Evolutionary conservation across 768 basidiomycete species (phyloP).

Genomic region (Boletus tomentosulus): DNA sequence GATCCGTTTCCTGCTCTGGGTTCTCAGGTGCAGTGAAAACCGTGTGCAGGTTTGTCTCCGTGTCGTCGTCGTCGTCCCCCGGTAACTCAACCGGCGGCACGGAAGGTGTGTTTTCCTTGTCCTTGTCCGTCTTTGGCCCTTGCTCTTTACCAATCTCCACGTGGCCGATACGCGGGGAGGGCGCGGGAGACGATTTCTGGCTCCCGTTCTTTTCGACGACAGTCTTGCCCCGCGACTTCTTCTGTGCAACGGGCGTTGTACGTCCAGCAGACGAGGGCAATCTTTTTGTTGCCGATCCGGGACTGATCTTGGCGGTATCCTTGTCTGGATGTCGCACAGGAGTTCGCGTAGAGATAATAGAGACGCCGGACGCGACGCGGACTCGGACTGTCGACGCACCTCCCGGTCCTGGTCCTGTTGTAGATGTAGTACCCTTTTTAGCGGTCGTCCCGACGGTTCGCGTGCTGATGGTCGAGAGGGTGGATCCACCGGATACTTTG

Average conservation of each 20-base stretch:
- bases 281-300: slow-evolving; percentile 17
- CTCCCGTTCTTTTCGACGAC: slow-evolving; percentile 11
- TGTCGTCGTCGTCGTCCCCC: slow-evolving; percentile 40
- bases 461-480: slow-evolving; percentile 28
- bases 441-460: slow-evolving; percentile 28
- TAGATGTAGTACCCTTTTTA: slow-evolving; percentile 9
- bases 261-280: slow-evolving; percentile 18
- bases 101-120: slow-evolving; percentile 16
- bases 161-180: slow-evolving; percentile 17
- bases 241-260: slow-evolving; percentile 20
- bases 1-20: slow-evolving; percentile 6
- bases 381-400: slow-evolving; percentile 4
- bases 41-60: slow-evolving; percentile 17
- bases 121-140: slow-evolving; percentile 32
- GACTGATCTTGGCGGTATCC: slow-evolving; percentile 21
- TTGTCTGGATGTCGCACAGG: slow-evolving; percentile 23
- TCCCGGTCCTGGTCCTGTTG: slow-evolving; percentile 7
- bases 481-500: slow-evolving; percentile 28
- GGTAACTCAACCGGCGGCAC: slow-evolving; percentile 27
- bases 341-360: slow-evolving; percentile 22
- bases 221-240: slow-evolving; percentile 15
- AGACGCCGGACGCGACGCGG: slow-evolving; percentile 28
- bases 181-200: slow-evolving; percentile 10
- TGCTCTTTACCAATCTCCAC: slow-evolving; percentile 29
- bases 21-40: slow-evolving; percentile 21